Percentiles rank a stretch among this genome's conserved stretches.
Evolutionary conservation across 768 basidiomycete genomes (phyloP).

Genomic region (Termitomyces titanicus): DNA sequence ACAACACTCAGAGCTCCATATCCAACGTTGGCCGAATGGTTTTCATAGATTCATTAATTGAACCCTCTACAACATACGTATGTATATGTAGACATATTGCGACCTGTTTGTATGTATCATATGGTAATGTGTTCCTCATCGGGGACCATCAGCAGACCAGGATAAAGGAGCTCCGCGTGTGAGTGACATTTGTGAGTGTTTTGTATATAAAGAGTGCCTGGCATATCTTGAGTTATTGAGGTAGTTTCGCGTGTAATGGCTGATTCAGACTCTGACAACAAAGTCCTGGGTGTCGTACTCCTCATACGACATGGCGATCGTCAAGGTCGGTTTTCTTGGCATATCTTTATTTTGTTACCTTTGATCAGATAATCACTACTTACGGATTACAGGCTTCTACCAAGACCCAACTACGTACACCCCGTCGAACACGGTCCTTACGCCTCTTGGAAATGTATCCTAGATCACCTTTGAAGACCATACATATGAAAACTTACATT

Average conservation of each 20-base stretch:
- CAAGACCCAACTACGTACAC: slow-evolving; percentile 57
- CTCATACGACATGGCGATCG: slow-evolving; percentile 60
- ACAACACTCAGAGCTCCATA: not conserved
- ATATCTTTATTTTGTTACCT: not conserved
- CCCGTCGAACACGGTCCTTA: slow-evolving; percentile 54
- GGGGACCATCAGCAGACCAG: not conserved
- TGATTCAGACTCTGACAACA: slow-evolving; percentile 23
- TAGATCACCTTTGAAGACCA: not conserved
- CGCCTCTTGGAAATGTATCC: slow-evolving; percentile 62
- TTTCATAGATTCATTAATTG: too few relatives aligned
- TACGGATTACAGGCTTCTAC: slow-evolving; percentile 47
- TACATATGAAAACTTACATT: not conserved
- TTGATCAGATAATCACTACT: not conserved
- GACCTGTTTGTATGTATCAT: not conserved
- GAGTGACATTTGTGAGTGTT: not conserved
- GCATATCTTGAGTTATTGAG: not conserved
- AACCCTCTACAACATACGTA: too few relatives aligned
- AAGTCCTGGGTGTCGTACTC: slow-evolving; percentile 53
- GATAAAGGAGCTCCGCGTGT: not conserved
- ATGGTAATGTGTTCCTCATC: too few relatives aligned
- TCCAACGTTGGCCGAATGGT: not conserved
- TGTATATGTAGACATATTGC: not conserved
- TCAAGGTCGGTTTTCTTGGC: slow-evolving; percentile 26
- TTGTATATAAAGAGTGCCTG: not conserved
- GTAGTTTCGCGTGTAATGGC: slow-evolving; percentile 9